Evolutionary conservation across 192 early-diverging fungal genomes (phyloP).

Genomic region (Rhizoclosmatium globosum): DNA sequence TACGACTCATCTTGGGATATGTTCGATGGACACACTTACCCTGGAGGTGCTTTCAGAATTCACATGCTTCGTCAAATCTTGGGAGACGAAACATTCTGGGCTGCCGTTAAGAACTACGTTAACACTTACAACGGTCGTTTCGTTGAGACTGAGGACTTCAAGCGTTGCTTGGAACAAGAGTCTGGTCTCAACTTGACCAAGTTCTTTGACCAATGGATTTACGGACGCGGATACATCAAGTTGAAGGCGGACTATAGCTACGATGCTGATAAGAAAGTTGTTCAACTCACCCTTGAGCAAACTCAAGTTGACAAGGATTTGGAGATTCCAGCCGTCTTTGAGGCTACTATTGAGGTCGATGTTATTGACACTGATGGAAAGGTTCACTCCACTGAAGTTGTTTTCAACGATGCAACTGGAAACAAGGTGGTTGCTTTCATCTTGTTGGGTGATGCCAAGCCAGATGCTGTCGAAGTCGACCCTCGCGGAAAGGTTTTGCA

Average conservation of each 20-base stretch:
- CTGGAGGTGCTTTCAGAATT: conserved; percentile 59
- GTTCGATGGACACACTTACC: conserved; percentile 64
- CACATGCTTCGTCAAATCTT: conserved; percentile 61
- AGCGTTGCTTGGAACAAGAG: conserved; percentile 74
- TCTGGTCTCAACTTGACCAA: conserved; percentile 79
- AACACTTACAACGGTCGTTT: conserved; percentile 44
- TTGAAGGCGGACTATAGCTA: conserved; percentile 80
- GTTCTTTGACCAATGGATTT: conserved; percentile 93
- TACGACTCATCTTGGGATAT: conserved; percentile 61
- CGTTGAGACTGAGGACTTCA: conserved; percentile 69
- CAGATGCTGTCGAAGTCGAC: conserved; percentile 53
- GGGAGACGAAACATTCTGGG: conserved; percentile 60
- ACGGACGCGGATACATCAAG: conserved; percentile 86
- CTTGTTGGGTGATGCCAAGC: conserved; percentile 36
- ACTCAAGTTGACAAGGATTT: conserved; percentile 51
- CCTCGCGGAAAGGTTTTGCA: conserved; percentile 53
- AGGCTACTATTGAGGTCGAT: conserved; percentile 50
- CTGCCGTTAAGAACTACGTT: conserved; percentile 57
- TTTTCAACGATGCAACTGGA: conserved; percentile 44
- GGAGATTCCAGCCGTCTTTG: conserved; percentile 54
- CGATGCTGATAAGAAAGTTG: conserved; percentile 86
- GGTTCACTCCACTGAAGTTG: conserved; percentile 33
- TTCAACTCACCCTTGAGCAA: conserved; percentile 73
- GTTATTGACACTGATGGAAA: conserved; percentile 51
- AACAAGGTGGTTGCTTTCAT: conserved; percentile 41